Evolutionary conservation across 1,284 basidiomycete genomes (phyloP).

Genomic region (Bjerkandera adusta): DNA sequence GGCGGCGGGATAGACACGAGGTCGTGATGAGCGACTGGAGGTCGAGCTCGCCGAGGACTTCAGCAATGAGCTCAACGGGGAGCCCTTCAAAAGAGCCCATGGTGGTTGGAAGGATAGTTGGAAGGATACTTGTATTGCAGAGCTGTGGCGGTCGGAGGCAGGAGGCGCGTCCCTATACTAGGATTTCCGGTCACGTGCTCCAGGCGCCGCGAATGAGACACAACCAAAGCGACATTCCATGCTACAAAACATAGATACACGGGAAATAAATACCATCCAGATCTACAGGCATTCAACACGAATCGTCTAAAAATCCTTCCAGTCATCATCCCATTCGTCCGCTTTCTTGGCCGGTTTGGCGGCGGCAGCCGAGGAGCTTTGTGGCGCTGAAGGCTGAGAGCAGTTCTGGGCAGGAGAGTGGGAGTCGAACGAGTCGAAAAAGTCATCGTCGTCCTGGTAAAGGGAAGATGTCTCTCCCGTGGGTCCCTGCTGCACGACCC

Average conservation of each 20-base stretch:
- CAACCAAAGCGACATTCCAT: not conserved
- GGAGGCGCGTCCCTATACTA: not conserved
- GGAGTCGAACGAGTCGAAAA: conserved; percentile 52
- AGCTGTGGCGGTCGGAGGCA: not conserved
- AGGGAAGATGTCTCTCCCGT: conserved; percentile 48
- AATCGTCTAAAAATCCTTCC: conserved; percentile 64
- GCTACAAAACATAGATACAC: conserved; percentile 1
- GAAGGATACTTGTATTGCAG: not conserved
- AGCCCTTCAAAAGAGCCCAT: conserved; percentile 44
- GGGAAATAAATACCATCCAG: conserved; percentile 7
- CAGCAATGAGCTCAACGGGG: conserved; percentile 73
- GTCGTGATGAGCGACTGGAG: conserved; percentile 53
- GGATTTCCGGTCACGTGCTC: not conserved
- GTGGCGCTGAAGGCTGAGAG: conserved; percentile 15
- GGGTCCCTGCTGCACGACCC: conserved; percentile 38
- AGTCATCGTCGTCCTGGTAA: conserved; percentile 52
- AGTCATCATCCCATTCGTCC: conserved; percentile 70
- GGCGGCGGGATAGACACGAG: conserved; percentile 56
- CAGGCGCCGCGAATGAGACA: not conserved
- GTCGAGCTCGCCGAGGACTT: conserved; percentile 66
- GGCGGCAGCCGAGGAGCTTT: conserved; percentile 16
- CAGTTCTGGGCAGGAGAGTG: not conserved
- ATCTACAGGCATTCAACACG: not conserved
- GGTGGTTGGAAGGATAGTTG: not conserved
- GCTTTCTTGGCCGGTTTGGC: conserved; percentile 31